These are phyloP conservation scores for Zalerion maritima DNA, from an alignment of 495 filamentous ascomycete species.

Conservation along the genomic window DNA sequence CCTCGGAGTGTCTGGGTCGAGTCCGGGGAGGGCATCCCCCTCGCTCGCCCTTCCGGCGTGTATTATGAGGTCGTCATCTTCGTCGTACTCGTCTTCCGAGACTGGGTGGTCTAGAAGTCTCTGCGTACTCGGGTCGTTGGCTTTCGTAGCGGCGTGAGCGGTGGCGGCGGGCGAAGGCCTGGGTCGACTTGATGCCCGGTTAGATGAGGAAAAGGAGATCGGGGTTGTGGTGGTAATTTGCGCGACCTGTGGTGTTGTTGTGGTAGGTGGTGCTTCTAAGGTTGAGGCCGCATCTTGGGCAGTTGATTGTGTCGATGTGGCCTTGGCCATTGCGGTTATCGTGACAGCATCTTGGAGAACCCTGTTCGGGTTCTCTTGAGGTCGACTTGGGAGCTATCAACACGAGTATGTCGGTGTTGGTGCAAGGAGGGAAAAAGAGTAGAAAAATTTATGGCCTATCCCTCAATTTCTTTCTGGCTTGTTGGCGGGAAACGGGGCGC, in stretches of 20 bases:
- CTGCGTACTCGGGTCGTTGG: conserved; percentile 6
- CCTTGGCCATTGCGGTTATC: conserved; percentile 30
- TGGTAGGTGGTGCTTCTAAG: conserved; percentile 1
- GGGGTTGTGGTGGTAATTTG: conserved; percentile 26
- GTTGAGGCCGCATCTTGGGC: conserved; percentile 14
- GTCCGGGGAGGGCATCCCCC: conserved; percentile 4
- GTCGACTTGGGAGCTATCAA: too few species aligned
- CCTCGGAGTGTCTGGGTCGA: conserved; percentile 45
- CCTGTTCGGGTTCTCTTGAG: too few species aligned
- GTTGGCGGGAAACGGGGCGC: too few species aligned
- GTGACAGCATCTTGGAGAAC: conserved; percentile 25
- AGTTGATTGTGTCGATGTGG: too few species aligned
- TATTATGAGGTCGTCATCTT: conserved; percentile 22
- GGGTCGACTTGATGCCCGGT: too few species aligned
- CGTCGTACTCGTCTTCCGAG: conserved; percentile 14
- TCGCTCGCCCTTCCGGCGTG: conserved; percentile 14
- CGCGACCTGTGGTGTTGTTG: conserved; percentile 7
- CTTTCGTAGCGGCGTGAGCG: too few species aligned
- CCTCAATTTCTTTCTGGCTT: too few species aligned
- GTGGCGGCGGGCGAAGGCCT: too few species aligned
- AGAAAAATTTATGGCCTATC: too few species aligned
- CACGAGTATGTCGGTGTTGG: too few species aligned
- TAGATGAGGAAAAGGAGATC: too few species aligned
- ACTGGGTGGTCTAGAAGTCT: conserved; percentile 4
- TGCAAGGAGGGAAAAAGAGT: too few species aligned